phyloP scores from a whole-genome alignment of 2,329 filamentous ascomycete genomes.

The Chaetomium globosum region DNA sequence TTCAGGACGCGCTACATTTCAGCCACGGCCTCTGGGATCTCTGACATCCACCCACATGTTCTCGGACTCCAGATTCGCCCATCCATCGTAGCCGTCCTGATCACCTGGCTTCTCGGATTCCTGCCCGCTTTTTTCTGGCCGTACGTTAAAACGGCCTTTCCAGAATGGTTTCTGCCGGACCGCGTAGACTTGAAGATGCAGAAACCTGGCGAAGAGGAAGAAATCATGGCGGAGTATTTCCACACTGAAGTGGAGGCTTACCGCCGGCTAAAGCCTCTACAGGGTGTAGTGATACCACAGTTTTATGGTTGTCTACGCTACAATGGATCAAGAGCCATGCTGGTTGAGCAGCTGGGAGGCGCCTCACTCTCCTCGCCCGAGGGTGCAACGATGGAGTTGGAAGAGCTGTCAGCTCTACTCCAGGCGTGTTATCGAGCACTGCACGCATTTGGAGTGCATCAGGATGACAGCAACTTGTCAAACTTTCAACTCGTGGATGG shows the following conservation, averaged over 20 bases:
- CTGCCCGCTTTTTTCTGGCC: not conserved
- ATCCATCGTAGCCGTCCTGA: not conserved
- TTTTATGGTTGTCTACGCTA: conserved; percentile 4
- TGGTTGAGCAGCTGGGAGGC: conserved; percentile 6
- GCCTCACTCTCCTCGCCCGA: conserved; percentile 18
- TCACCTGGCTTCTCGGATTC: not conserved
- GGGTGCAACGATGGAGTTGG: conserved; percentile 12
- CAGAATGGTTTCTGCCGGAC: not conserved
- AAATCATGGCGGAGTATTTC: not conserved
- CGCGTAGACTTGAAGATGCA: not conserved
- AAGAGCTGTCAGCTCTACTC: conserved; percentile 20
- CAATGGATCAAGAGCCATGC: conserved; percentile 2
- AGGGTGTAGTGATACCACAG: conserved; percentile 14
- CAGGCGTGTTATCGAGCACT: conserved; percentile 18
- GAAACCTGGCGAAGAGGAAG: conserved; percentile 11
- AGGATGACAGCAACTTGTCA: not conserved
- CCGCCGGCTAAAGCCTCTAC: conserved; percentile 1
- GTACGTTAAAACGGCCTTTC: not conserved
- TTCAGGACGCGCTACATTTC: not conserved
- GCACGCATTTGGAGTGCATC: not conserved
- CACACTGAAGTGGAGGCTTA: conserved; percentile 18
- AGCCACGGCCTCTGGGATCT: not conserved
- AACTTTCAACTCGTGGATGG: conserved; percentile 1
- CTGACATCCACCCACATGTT: not conserved
- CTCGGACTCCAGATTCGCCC: not conserved